These are phyloP conservation scores for Aspergillus sergii DNA, from an alignment of 2,329 filamentous ascomycete genomes.

Conservation along the genomic window DNA sequence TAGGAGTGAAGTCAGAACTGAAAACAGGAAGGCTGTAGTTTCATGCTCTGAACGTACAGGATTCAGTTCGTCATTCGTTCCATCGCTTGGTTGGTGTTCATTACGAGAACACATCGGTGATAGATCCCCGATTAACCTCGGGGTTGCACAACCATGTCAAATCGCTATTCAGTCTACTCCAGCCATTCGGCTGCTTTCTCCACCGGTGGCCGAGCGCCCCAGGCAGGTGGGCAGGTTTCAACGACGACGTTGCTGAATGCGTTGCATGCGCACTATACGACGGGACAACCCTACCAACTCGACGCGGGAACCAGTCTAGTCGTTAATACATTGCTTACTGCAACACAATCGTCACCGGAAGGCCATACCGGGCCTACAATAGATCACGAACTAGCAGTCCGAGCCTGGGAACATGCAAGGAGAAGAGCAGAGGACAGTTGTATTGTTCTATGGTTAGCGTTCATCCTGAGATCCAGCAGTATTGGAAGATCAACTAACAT, in stretches of 20 bases:
- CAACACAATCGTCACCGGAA: constrained; percentile 68
- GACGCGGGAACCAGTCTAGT: constrained; percentile 90
- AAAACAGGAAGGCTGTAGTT: neutral
- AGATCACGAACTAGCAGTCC: constrained; percentile 73
- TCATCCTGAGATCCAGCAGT: neutral
- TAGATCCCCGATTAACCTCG: neutral
- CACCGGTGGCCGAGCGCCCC: constrained; percentile 58
- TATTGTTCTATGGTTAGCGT: constrained; percentile 77
- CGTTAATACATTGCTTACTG: constrained; percentile 93
- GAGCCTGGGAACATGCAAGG: constrained; percentile 95
- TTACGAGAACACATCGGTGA: neutral
- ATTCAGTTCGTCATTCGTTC: neutral
- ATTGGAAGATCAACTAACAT: constrained; percentile 21
- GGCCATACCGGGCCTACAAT: constrained; percentile 75
- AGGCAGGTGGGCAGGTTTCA: constrained; percentile 78
- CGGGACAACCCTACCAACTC: constrained; percentile 78
- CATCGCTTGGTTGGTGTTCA: neutral
- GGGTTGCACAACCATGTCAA: constrained; percentile 48
- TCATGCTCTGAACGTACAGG: neutral
- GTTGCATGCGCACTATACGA: constrained; percentile 84
- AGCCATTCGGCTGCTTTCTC: constrained; percentile 59
- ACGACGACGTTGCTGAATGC: constrained; percentile 92
- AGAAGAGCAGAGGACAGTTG: constrained; percentile 94
- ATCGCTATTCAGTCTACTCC: constrained; percentile 64
- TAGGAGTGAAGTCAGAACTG: neutral